Evolutionary conservation across 257 asterid genomes (phyloP).

Genomic region (Datura wrightii): DNA sequence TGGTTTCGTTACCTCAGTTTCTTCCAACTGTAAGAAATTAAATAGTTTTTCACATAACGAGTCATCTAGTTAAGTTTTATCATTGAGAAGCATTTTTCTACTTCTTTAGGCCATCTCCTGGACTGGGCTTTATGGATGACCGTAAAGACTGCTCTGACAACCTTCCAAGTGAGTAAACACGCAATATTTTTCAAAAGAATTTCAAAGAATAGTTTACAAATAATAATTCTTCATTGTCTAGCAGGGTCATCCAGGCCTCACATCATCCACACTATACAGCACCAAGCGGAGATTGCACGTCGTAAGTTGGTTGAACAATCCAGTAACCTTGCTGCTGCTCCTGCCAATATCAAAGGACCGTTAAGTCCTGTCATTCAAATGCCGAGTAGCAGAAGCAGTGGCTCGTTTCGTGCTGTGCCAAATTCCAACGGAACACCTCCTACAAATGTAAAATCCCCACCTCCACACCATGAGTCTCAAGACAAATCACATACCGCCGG

Average conservation of each 20-base stretch:
- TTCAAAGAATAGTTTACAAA: background rate
- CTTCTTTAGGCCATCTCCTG: constrained; percentile 33
- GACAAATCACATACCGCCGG: constrained; percentile 29
- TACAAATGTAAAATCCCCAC: constrained; percentile 39
- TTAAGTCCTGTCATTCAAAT: constrained; percentile 40
- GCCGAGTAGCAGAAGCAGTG: constrained; percentile 82
- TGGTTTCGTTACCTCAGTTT: constrained; percentile 55
- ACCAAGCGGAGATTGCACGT: constrained; percentile 44
- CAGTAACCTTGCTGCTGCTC: constrained; percentile 63
- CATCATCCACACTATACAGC: constrained; percentile 37
- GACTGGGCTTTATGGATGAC: constrained; percentile 39
- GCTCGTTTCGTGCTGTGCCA: constrained; percentile 86
- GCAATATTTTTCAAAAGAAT: background rate
- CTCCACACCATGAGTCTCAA: constrained; percentile 35
- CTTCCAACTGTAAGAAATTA: constrained; percentile 61
- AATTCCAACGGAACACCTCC: constrained; percentile 35
- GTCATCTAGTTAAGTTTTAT: background rate
- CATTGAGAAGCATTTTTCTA: background rate
- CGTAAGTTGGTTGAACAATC: constrained; percentile 66
- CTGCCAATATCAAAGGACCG: constrained; percentile 43
- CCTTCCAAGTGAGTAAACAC: constrained; percentile 51
- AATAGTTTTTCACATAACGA: background rate
- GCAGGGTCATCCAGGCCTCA: constrained; percentile 47
- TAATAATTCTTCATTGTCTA: constrained; percentile 27
- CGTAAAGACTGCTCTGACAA: constrained; percentile 43